Conservation (phyloP, 768 basidiomycete species). For the Lactarius hatsudake region DNA sequence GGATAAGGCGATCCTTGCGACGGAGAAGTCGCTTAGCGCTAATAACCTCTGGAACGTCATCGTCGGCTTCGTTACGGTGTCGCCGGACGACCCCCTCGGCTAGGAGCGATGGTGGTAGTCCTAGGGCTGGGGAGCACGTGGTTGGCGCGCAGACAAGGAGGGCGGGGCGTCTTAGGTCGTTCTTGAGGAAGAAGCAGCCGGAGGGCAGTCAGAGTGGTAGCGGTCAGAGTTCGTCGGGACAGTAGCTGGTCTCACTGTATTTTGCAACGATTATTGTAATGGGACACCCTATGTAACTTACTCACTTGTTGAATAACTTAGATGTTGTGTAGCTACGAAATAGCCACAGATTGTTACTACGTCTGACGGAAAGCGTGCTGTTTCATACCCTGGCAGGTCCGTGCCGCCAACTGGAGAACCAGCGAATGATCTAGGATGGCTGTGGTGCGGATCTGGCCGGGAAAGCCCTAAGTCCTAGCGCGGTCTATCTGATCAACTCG, state of each 20-base stretch:
- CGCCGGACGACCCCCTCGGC: conserved; percentile 43
- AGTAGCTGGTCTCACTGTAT: neutral
- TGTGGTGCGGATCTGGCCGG: no score
- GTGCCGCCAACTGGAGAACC: no score
- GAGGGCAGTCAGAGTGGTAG: neutral
- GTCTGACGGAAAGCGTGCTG: no score
- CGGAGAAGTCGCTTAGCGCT: conserved; percentile 58
- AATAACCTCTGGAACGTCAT: conserved; percentile 73
- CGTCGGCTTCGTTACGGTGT: conserved; percentile 58
- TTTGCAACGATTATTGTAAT: no score
- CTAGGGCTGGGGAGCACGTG: neutral
- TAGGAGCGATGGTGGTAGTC: neutral
- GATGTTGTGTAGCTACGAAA: no score
- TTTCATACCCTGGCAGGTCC: no score
- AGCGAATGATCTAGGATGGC: no score
- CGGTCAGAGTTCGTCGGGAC: neutral
- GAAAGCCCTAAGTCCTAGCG: no score
- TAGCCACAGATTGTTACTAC: no score
- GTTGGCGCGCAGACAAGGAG: neutral
- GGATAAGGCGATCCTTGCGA: conserved; percentile 55
- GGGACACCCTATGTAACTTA: no score
- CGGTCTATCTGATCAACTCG: no score
- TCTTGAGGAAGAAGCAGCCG: conserved; percentile 2
- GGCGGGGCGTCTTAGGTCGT: neutral
- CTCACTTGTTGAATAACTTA: no score